These are phyloP conservation scores for Vanrija sp. DNA, from an alignment of 1,284 basidiomycete species.

Conservation along the genomic window DNA sequence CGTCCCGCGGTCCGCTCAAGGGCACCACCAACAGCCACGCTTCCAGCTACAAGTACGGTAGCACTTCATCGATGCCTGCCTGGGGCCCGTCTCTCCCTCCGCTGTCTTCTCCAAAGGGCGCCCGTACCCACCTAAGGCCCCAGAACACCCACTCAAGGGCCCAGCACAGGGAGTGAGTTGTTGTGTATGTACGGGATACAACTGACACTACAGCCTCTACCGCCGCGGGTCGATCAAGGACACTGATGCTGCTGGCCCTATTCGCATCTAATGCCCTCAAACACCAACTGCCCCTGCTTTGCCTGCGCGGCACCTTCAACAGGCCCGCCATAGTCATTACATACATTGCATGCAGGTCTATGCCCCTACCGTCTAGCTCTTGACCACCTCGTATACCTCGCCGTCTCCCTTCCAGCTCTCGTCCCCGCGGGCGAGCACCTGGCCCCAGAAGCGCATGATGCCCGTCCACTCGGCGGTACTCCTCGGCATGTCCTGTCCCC, in stretches of 20 bases:
- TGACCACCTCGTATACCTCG: slow-evolving; percentile 67
- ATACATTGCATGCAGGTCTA: neutral
- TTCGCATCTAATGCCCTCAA: neutral
- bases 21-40: too few species aligned
- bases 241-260: neutral
- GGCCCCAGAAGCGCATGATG: slow-evolving; percentile 83
- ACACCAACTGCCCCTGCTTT: neutral
- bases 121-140: too few species aligned
- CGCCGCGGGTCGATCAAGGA: neutral
- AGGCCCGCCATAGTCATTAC: too few species aligned
- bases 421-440: slow-evolving; percentile 57
- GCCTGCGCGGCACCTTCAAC: too few species aligned
- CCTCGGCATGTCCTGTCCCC: slow-evolving; percentile 62
- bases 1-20: too few species aligned
- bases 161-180: too few species aligned
- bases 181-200: too few species aligned
- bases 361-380: neutral
- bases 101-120: too few species aligned
- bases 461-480: slow-evolving; percentile 73
- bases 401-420: slow-evolving; percentile 53
- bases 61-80: too few species aligned
- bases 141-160: too few species aligned
- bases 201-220: neutral
- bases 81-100: too few species aligned
- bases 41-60: too few species aligned